These are phyloP conservation scores for Trichoderma guizhouense DNA, from an alignment of 2,329 filamentous ascomycete genomes.

Conservation along the genomic window DNA sequence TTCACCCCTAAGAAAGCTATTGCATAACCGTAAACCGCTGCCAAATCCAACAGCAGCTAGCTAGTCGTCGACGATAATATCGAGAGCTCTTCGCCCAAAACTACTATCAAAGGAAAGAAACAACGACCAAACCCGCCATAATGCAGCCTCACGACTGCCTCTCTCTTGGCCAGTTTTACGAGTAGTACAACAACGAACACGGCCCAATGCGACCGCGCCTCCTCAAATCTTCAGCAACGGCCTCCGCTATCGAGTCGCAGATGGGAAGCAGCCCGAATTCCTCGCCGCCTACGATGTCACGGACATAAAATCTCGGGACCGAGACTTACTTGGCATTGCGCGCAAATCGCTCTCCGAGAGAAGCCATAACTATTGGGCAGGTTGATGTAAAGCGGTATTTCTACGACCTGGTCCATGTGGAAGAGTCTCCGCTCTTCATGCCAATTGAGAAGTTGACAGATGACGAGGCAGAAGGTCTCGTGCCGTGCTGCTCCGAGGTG, in stretches of 20 bases:
- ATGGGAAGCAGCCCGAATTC: conserved; percentile 62
- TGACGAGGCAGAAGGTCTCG: conserved; percentile 55
- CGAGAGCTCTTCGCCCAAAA: not conserved
- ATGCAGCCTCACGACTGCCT: conserved; percentile 74
- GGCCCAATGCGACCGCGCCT: conserved; percentile 76
- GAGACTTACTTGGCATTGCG: conserved; percentile 67
- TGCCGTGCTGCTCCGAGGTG: conserved; percentile 28
- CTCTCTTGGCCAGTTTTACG: conserved; percentile 69
- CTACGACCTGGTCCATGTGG: conserved; percentile 62
- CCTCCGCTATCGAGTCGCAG: conserved; percentile 70
- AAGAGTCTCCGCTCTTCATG: conserved; percentile 54
- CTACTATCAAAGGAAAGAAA: not conserved
- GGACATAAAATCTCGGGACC: conserved; percentile 67
- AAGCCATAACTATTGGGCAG: conserved; percentile 52
- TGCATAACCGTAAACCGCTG: not conserved
- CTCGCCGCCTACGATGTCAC: conserved; percentile 80
- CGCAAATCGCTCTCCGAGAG: conserved; percentile 51
- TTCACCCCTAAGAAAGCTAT: not conserved
- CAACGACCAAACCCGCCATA: conserved; percentile 52
- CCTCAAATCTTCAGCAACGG: conserved; percentile 72
- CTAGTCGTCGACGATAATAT: no score
- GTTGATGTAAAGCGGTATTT: conserved; percentile 66
- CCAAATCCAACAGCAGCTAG: not conserved
- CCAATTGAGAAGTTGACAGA: conserved; percentile 59
- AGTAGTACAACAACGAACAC: conserved; percentile 95